These are phyloP conservation scores for Candolleomyces eurysporus DNA, from an alignment of 768 basidiomycete genomes.

Conservation along the genomic window DNA sequence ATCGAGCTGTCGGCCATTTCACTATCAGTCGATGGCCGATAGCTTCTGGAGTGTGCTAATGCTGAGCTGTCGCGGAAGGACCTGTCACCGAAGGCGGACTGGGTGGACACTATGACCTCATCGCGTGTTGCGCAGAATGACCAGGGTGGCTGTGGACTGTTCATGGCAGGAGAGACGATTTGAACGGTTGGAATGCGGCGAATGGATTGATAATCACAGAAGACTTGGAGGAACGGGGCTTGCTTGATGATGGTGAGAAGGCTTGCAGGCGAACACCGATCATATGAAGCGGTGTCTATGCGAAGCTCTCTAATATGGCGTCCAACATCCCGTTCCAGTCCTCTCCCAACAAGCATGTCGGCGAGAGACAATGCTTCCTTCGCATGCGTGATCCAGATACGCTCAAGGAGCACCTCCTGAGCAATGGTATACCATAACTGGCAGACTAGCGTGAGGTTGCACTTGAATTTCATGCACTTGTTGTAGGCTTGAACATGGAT, in stretches of 20 bases:
- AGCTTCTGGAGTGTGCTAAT: no score
- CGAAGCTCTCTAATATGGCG: slow-evolving; percentile 59
- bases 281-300: slow-evolving; percentile 65
- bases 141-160: slow-evolving; percentile 20
- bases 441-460: slow-evolving; percentile 50
- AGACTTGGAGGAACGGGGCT: slow-evolving; percentile 56
- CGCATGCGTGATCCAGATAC: slow-evolving; percentile 63
- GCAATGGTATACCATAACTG: slow-evolving; percentile 51
- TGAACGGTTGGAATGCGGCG: slow-evolving; percentile 34
- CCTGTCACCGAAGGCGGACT: no score
- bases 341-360: slow-evolving; percentile 9
- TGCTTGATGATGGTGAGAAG: slow-evolving; percentile 69
- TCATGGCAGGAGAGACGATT: slow-evolving; percentile 26
- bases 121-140: not conserved
- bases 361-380: slow-evolving; percentile 24
- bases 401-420: slow-evolving; percentile 60
- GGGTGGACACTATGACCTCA: not conserved
- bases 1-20: slow-evolving; percentile 40
- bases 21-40: not conserved
- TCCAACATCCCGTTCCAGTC: slow-evolving; percentile 24
- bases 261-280: slow-evolving; percentile 65
- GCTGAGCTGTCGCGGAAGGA: no score
- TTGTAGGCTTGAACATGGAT: slow-evolving; percentile 40
- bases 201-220: slow-evolving; percentile 64
- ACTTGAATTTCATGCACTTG: slow-evolving; percentile 46